phyloP scores from a whole-genome alignment of 495 filamentous ascomycete species.

The Aspergillus nidulans region DNA sequence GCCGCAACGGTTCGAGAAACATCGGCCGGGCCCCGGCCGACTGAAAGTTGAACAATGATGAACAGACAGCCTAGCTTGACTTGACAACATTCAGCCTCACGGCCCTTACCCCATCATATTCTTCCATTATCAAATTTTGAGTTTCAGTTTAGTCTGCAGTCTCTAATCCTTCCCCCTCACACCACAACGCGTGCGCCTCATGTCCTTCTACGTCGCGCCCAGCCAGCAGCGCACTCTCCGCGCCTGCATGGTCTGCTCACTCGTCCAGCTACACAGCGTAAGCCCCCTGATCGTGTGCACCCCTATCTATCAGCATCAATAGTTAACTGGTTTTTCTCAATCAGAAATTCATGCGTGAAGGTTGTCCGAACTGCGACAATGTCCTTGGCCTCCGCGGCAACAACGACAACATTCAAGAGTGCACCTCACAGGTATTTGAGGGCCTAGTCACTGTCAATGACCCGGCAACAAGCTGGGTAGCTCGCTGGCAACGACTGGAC shows the following conservation, averaged over 20 bases:
- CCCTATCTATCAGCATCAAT: not conserved
- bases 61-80: not conserved
- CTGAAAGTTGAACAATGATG: not conserved
- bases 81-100: not conserved
- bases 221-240: constrained; percentile 74
- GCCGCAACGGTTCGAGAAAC: constrained; percentile 17
- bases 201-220: constrained; percentile 57
- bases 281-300: constrained; percentile 21
- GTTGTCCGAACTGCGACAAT: constrained; percentile 94
- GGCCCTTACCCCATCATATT: not conserved
- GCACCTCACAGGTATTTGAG: constrained; percentile 93
- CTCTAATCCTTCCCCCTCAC: not conserved
- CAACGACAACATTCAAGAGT: constrained; percentile 77
- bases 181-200: constrained; percentile 2
- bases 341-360: constrained; percentile 74
- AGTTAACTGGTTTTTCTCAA: not conserved
- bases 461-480: constrained; percentile 79
- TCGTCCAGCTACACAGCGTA: constrained; percentile 76
- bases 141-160: not conserved
- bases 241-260: constrained; percentile 97
- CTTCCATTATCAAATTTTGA: not conserved
- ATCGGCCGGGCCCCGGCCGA: constrained; percentile 8
- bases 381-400: constrained; percentile 78
- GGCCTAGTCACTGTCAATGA: constrained; percentile 79
- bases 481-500: constrained; percentile 89